Evolutionary conservation across 1,284 basidiomycete species (phyloP).

Genomic region (Moesziomyces globuligerus): DNA sequence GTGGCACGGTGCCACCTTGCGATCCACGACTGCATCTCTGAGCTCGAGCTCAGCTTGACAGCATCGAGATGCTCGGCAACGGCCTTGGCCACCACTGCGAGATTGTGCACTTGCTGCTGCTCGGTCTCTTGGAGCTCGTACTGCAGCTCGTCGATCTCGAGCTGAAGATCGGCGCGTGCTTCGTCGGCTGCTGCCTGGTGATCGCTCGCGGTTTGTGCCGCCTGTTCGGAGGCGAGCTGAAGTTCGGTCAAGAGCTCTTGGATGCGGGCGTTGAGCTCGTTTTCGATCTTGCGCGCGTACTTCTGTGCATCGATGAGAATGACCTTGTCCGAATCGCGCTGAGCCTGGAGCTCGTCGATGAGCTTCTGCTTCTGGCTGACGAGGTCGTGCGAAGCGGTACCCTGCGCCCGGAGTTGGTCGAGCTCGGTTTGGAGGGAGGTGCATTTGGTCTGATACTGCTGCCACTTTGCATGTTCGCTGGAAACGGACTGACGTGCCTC

Average conservation of each 20-base stretch:
- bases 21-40: slow-evolving; percentile 5
- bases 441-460: slow-evolving; percentile 9
- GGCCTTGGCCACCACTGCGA: slow-evolving; percentile 34
- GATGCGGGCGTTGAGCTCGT: slow-evolving; percentile 24
- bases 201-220: slow-evolving; percentile 1
- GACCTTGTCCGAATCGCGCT: slow-evolving; percentile 34
- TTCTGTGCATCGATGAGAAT: slow-evolving; percentile 39
- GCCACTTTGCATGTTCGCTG: slow-evolving; percentile 13
- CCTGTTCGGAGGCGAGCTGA: slow-evolving; percentile 9
- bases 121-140: slow-evolving; percentile 19
- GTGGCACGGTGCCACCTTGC: slow-evolving; percentile 20
- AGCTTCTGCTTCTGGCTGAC: slow-evolving; percentile 15
- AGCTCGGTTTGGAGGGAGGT: slow-evolving; percentile 9
- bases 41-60: slow-evolving; percentile 5
- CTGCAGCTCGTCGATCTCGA: slow-evolving; percentile 16
- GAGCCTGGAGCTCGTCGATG: slow-evolving; percentile 28
- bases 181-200: slow-evolving; percentile 9
- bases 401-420: slow-evolving; percentile 12
- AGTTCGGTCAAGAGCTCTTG: slow-evolving; percentile 18
- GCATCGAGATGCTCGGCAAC: slow-evolving; percentile 13
- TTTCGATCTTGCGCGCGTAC: slow-evolving; percentile 35
- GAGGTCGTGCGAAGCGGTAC: slow-evolving; percentile 12
- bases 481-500: slow-evolving; percentile 11
- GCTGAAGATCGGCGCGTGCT: slow-evolving; percentile 8
- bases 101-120: slow-evolving; percentile 26